Base-by-base conservation (phyloP, 2,329 filamentous ascomycete genomes). In the Chaetomium sp. region DNA sequence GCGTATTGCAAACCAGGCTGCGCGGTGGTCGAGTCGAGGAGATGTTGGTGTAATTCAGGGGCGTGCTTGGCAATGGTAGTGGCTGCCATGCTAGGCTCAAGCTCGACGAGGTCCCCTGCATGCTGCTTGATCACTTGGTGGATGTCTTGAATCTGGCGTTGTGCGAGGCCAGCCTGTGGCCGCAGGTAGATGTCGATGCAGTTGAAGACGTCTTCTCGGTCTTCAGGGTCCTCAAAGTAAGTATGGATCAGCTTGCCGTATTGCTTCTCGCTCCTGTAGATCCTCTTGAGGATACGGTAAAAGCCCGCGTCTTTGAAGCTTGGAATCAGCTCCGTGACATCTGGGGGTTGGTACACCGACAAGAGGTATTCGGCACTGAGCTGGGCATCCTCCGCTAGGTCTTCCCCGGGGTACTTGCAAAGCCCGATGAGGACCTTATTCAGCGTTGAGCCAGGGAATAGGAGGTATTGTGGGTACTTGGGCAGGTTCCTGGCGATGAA, bases 331-430 rank as follows among this genome's bases (percentile, higher is more conserved):
- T 78, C 78, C 36, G 85, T 78, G 58, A 94, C 78, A 66, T 96
- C 88, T 3, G 92, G 85, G 12, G 95, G 94, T 54, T 94, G 91
- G 67, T 97, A 96, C 5, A 94, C 84, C 0, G 95, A 97, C 19
- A 99, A 77, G 0, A 99, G 75, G 69, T 99, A 99, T 71, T 99
- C 94, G 1, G 89, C 88, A 67, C 94, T 99, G n/a, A 99, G 80
- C 71, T 99, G 91, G 45, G 92, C 95, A 70, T 99, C 94, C 53
- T 96, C 92, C 4, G 86, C 86, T 64, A 97, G 79, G 58, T 92
- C 88, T 9, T 81, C 76, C 2, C 85, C 86, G 0, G 91, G 91
- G 63, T 91, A 96, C 58, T 86, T 82, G 74, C 94, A 99, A 4
- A 99, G 78, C 2, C 91, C 87, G 40, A 83, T 77, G 33, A 99